These are phyloP conservation scores for Termitomyces sp. DNA, from an alignment of 768 basidiomycete genomes.

Conservation along the genomic window DNA sequence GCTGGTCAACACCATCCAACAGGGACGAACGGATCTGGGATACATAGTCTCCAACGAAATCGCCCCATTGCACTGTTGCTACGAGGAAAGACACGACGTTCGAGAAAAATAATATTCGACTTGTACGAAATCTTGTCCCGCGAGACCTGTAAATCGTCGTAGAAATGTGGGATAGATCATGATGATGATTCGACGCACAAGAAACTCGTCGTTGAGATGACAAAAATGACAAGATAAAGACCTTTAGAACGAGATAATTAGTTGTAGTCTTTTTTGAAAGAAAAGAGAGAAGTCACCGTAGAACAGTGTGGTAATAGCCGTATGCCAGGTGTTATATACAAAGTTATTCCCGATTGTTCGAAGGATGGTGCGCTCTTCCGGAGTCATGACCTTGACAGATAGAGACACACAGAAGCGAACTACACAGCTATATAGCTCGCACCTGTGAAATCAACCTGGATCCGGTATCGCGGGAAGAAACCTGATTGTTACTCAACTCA, in stretches of 20 bases:
- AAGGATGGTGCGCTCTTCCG: neutral
- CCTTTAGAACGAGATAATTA: neutral
- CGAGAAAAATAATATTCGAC: neutral
- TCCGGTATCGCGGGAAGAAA: too few relatives aligned
- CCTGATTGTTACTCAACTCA: too few relatives aligned
- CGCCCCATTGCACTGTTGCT: neutral
- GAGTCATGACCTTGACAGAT: neutral
- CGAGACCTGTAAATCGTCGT: neutral
- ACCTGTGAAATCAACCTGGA: too few relatives aligned
- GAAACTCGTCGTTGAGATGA: neutral
- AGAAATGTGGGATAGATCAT: neutral
- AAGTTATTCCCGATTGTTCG: neutral
- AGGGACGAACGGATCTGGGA: slow-evolving; percentile 1
- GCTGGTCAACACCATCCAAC: neutral
- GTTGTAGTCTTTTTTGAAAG: neutral
- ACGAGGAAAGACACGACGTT: neutral
- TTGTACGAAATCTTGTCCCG: neutral
- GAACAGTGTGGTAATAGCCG: neutral
- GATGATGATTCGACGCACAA: neutral
- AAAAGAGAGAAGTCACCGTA: neutral
- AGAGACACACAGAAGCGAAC: too few relatives aligned
- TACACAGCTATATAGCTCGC: too few relatives aligned
- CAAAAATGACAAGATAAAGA: neutral
- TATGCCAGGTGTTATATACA: slow-evolving; percentile 1
- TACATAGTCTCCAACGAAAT: slow-evolving; percentile 7